These are phyloP conservation scores for Noccaea caerulescens DNA, from an alignment of 345 rosid species.

Conservation along the genomic window DNA sequence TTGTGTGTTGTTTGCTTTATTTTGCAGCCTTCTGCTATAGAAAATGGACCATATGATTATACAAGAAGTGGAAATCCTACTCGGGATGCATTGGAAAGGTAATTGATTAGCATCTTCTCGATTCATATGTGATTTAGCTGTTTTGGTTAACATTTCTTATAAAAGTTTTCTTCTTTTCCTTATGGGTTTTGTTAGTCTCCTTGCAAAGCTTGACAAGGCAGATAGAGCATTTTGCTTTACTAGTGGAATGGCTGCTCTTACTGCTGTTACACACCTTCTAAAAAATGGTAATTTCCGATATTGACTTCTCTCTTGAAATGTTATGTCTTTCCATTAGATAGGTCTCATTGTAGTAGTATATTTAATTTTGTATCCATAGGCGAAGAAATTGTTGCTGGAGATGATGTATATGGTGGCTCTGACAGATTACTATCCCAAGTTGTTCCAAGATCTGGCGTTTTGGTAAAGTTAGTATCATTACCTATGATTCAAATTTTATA, in stretches of 20 bases:
- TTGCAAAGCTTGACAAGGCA: conserved; percentile 94
- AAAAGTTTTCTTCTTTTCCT: conserved; percentile 12
- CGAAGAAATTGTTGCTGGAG: conserved; percentile 89
- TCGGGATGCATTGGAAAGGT: conserved; percentile 87
- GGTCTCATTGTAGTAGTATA: conserved; percentile 16
- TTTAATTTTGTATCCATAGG: conserved; percentile 49
- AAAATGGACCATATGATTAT: conserved; percentile 88
- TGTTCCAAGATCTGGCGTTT: conserved; percentile 72
- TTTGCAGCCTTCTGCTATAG: conserved; percentile 77
- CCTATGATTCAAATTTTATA: neutral
- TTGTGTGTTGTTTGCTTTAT: conserved; percentile 19
- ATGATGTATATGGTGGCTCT: conserved; percentile 93
- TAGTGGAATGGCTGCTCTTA: conserved; percentile 98
- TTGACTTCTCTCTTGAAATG: neutral
- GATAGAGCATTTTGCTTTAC: conserved; percentile 96
- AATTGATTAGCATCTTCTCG: conserved; percentile 11
- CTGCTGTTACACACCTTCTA: conserved; percentile 78
- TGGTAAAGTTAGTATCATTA: conserved; percentile 69
- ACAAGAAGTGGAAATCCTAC: conserved; percentile 99
- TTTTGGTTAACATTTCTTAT: conserved; percentile 10
- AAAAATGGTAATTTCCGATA: conserved; percentile 53
- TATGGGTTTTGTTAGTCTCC: conserved; percentile 54
- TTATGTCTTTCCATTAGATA: conserved; percentile 2
- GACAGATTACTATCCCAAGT: conserved; percentile 89
- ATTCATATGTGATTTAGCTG: neutral